Conservation (phyloP, 305 asterid species). For the Fraxinus paxiana region DNA sequence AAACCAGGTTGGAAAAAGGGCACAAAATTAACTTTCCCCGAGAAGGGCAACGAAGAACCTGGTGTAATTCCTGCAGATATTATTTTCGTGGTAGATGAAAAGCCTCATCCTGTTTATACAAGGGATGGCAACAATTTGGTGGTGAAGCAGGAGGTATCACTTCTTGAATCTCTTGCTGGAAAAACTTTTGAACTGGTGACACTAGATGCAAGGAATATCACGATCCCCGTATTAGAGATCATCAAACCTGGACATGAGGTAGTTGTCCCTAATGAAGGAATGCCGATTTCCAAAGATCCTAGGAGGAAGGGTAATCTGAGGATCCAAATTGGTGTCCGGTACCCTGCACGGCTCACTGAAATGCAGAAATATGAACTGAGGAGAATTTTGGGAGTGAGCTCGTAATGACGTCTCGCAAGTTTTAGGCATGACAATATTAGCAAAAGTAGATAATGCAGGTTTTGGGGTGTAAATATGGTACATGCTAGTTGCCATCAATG, state of each 20-base stretch:
- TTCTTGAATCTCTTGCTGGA: slow-evolving; percentile 80
- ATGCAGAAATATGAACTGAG: slow-evolving; percentile 63
- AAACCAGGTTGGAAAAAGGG: slow-evolving; percentile 98
- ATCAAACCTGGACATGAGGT: slow-evolving; percentile 77
- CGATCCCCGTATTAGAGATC: slow-evolving; percentile 58
- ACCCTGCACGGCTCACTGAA: slow-evolving; percentile 67
- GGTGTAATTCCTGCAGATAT: slow-evolving; percentile 83
- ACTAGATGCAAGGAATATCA: slow-evolving; percentile 63
- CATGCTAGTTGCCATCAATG: slow-evolving; percentile 16
- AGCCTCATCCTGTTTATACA: slow-evolving; percentile 55
- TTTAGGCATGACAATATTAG: slow-evolving; percentile 15
- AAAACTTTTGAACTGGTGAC: slow-evolving; percentile 63
- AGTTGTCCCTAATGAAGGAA: slow-evolving; percentile 68
- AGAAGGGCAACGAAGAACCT: slow-evolving; percentile 88
- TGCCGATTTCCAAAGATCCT: slow-evolving; percentile 81
- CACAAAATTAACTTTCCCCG: slow-evolving; percentile 84
- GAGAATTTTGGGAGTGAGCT: slow-evolving; percentile 66
- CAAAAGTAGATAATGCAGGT: slow-evolving; percentile 23
- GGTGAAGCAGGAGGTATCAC: slow-evolving; percentile 61
- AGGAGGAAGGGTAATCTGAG: slow-evolving; percentile 66
- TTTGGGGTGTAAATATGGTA: slow-evolving; percentile 31
- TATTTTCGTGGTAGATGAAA: slow-evolving; percentile 74
- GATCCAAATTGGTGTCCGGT: slow-evolving; percentile 67
- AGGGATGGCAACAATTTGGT: slow-evolving; percentile 79
- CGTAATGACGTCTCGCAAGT: slow-evolving; percentile 19